These are phyloP conservation scores for Phytophthora melonis DNA, from an alignment of 352 stramenopile species.

Conservation along the genomic window DNA sequence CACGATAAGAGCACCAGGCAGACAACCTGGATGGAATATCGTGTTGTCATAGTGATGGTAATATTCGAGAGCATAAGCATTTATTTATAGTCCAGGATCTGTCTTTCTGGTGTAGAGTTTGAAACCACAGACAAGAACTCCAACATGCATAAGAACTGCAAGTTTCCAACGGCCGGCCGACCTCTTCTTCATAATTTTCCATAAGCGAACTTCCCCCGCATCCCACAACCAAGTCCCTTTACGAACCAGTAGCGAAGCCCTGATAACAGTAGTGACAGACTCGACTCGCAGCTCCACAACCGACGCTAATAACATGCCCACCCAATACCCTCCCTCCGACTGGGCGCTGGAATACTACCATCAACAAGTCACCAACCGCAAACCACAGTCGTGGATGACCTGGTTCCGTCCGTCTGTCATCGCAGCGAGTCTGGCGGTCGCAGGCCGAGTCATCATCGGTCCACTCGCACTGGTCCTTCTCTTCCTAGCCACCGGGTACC, in stretches of 20 bases:
- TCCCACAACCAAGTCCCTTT: background rate
- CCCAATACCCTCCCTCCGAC: background rate
- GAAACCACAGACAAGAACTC: too few species aligned
- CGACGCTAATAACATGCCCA: background rate
- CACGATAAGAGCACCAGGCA: too few species aligned
- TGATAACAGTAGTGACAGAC: too few species aligned
- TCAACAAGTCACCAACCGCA: background rate
- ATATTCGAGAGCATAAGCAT: too few species aligned
- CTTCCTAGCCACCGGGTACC: background rate
- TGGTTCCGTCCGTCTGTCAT: slow-evolving; percentile 6
- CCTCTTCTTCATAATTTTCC: too few species aligned
- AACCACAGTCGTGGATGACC: background rate
- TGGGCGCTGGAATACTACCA: background rate
- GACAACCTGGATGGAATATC: too few species aligned
- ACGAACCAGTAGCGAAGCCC: background rate
- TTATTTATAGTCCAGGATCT: too few species aligned
- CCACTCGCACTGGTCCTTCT: slow-evolving; percentile 1
- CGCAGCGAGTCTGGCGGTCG: background rate
- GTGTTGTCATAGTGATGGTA: too few species aligned
- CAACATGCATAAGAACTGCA: too few species aligned
- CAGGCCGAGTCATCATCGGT: background rate
- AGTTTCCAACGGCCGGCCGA: too few species aligned
- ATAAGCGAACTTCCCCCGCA: too few species aligned
- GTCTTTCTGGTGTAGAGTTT: too few species aligned
- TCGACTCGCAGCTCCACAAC: background rate